Percentiles rank a stretch among this genome's conserved stretches.
Conservation (phyloP, 2,329 filamentous ascomycete species). For the Pseudocercospora musae region DNA sequence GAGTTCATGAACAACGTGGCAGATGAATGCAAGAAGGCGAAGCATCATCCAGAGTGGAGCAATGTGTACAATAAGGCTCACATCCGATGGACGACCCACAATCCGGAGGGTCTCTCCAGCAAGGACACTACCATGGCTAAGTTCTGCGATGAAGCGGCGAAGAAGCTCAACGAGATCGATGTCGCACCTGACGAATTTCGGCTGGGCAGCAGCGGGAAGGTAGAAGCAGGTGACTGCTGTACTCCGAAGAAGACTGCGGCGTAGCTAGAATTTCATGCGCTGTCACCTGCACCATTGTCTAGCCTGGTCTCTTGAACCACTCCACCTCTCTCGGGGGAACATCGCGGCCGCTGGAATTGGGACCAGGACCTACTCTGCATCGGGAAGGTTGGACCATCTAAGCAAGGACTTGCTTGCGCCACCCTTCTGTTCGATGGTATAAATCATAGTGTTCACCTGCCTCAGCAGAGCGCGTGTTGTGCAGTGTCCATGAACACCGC, state of each 20-base stretch:
- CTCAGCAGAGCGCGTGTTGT: background rate
- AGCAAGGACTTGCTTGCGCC: background rate
- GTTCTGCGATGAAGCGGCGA: conserved; percentile 54
- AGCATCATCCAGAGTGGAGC: conserved; percentile 74
- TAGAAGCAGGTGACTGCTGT: conserved; percentile 21
- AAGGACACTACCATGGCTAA: conserved; percentile 62
- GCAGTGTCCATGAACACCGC: background rate
- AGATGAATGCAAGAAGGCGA: conserved; percentile 63
- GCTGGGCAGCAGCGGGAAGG: conserved; percentile 14
- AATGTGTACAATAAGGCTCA: conserved; percentile 71
- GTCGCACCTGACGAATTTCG: conserved; percentile 10
- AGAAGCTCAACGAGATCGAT: conserved; percentile 27
- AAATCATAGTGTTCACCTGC: background rate
- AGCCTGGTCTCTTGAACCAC: background rate
- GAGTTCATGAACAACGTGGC: conserved; percentile 74
- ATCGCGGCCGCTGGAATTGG: background rate
- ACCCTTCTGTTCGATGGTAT: background rate
- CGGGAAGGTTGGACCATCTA: background rate
- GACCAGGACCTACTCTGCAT: background rate
- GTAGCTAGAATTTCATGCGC: background rate
- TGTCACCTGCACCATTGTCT: background rate
- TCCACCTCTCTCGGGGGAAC: background rate
- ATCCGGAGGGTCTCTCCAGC: conserved; percentile 60
- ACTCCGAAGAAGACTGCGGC: conserved; percentile 11
- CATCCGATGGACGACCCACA: conserved; percentile 72